Evolutionary conservation across 2,329 filamentous ascomycete genomes (phyloP).

Genomic region (Stenocarpella maydis): DNA sequence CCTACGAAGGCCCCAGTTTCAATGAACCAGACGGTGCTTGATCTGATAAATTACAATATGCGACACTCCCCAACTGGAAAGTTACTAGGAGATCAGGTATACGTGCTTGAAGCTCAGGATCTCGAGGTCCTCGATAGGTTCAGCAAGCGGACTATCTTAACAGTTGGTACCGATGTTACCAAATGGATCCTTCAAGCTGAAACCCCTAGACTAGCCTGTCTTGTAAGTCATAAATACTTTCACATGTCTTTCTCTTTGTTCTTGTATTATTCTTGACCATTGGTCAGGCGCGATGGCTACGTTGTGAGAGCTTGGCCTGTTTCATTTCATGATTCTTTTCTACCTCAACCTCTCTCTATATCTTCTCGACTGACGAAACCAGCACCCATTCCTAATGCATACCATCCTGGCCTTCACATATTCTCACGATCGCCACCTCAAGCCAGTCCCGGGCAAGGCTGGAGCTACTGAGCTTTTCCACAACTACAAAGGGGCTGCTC

Average conservation of each 20-base stretch:
- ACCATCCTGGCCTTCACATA: slow-evolving; percentile 59
- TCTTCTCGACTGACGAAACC: neutral
- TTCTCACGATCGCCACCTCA: slow-evolving; percentile 60
- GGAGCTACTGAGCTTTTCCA: slow-evolving; percentile 52
- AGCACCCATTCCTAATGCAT: slow-evolving; percentile 63
- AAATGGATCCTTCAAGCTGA: slow-evolving; percentile 47
- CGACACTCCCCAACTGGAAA: slow-evolving; percentile 30
- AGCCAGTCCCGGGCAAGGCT: slow-evolving; percentile 32
- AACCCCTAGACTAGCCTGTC: slow-evolving; percentile 48
- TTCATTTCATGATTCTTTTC: neutral
- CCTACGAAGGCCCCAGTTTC: slow-evolving; percentile 37
- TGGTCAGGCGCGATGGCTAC: accelerated
- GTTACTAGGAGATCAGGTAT: slow-evolving; percentile 39
- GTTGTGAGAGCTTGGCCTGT: too few relatives aligned
- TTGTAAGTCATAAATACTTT: slow-evolving; percentile 43
- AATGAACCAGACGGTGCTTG: slow-evolving; percentile 35
- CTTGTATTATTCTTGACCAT: too few relatives aligned
- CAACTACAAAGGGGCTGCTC: slow-evolving; percentile 54
- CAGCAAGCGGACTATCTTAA: slow-evolving; percentile 50
- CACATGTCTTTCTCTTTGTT: neutral
- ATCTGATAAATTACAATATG: slow-evolving; percentile 37
- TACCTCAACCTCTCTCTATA: neutral
- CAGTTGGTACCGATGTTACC: slow-evolving; percentile 46
- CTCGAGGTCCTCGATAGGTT: slow-evolving; percentile 52
- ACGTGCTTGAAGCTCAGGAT: slow-evolving; percentile 45